Conservation (phyloP, 2,329 filamentous ascomycete genomes). For the Leptographium procerum region DNA sequence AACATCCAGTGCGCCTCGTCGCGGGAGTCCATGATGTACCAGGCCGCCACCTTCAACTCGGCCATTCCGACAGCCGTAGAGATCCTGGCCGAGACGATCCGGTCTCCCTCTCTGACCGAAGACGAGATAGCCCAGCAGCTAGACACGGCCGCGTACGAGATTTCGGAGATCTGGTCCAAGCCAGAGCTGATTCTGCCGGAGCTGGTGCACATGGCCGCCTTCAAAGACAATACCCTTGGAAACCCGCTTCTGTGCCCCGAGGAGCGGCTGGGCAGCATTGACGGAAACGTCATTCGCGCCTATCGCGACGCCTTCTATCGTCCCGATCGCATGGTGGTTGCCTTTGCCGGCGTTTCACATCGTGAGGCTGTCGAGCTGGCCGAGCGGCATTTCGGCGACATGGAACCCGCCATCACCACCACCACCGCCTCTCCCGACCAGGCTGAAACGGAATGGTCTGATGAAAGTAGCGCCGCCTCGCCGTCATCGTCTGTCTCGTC, state of each 20-base stretch:
- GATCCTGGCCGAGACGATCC: constrained; percentile 86
- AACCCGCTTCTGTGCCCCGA: constrained; percentile 86
- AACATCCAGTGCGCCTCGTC: constrained; percentile 97
- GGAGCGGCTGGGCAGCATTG: constrained; percentile 67
- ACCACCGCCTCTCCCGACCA: neutral
- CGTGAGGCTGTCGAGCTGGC: constrained; percentile 65
- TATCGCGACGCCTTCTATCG: constrained; percentile 79
- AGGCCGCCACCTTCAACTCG: constrained; percentile 93
- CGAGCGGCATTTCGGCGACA: constrained; percentile 83
- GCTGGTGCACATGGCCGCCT: constrained; percentile 88
- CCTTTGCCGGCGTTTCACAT: constrained; percentile 87
- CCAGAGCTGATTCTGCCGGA: constrained; percentile 93
- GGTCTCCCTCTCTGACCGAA: constrained; percentile 72
- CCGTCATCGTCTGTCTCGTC: constrained; percentile 15
- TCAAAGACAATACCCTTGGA: constrained; percentile 89
- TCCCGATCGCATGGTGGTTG: constrained; percentile 85
- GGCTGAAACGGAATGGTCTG: too few relatives aligned
- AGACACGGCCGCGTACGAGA: constrained; percentile 87
- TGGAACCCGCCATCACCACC: constrained; percentile 45
- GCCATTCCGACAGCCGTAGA: constrained; percentile 73
- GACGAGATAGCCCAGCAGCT: constrained; percentile 80
- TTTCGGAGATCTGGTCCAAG: constrained; percentile 95
- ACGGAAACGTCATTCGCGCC: constrained; percentile 58
- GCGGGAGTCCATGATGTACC: constrained; percentile 95
- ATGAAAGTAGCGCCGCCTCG: constrained; percentile 17